phyloP scores from a whole-genome alignment of 768 basidiomycete genomes.

The Leccinum fibrillosum region DNA sequence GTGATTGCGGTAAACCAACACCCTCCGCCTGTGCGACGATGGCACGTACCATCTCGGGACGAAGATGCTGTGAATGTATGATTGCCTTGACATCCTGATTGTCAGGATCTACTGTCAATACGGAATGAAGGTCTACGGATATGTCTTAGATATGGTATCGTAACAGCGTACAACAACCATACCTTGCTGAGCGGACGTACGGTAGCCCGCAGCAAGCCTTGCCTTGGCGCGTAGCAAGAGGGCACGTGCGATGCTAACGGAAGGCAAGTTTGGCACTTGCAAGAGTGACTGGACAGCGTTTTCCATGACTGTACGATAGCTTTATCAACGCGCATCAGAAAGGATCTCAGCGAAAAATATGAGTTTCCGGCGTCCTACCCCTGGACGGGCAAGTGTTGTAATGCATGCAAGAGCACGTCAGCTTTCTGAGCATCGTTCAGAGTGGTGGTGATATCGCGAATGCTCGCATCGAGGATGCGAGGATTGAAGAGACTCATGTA shows the following conservation, averaged over 20 bases:
- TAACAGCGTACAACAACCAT: neutral
- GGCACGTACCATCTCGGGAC: conserved; percentile 52
- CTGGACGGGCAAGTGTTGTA: conserved; percentile 74
- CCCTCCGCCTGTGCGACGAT: neutral
- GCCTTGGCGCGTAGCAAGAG: conserved; percentile 66
- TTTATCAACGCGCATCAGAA: conserved; percentile 14
- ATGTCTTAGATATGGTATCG: conserved; percentile 3
- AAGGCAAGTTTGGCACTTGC: conserved; percentile 49
- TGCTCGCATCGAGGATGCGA: conserved; percentile 73
- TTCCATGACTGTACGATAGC: conserved; percentile 63
- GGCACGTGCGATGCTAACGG: conserved; percentile 54
- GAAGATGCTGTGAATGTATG: conserved; percentile 49
- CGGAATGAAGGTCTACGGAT: conserved; percentile 59
- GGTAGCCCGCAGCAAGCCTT: conserved; percentile 55
- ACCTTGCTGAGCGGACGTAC: conserved; percentile 68
- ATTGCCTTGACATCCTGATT: conserved; percentile 66
- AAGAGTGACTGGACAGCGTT: conserved; percentile 74
- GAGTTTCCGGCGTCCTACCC: conserved; percentile 40
- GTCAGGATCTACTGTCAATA: conserved; percentile 60
- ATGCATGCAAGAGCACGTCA: conserved; percentile 73
- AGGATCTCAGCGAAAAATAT: conserved; percentile 3
- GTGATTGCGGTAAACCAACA: neutral
- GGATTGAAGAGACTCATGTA: conserved; percentile 68
- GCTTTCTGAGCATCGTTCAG: conserved; percentile 66
- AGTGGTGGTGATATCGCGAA: conserved; percentile 60